Percentiles rank a stretch among this genome's conserved stretches.
phyloP scores from a whole-genome alignment of 495 filamentous ascomycete genomes.

The Penicillium steckii region DNA sequence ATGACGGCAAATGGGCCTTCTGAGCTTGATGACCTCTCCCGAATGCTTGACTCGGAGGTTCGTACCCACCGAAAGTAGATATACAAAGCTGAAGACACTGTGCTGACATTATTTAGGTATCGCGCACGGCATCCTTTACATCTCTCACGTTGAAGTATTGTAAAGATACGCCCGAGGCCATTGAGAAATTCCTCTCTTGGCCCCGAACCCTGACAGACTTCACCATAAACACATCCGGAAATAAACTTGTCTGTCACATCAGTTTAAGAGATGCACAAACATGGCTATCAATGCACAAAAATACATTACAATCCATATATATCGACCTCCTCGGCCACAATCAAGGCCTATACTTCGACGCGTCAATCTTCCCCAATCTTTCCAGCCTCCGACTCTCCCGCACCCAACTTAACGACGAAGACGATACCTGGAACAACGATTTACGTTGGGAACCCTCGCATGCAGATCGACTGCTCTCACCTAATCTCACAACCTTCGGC shows the following conservation, averaged over 20 bases:
- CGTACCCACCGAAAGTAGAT: neutral
- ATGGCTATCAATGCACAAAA: constrained; percentile 8
- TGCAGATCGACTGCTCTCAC: constrained; percentile 1
- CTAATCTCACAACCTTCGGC: constrained; percentile 3
- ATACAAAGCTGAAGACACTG: neutral
- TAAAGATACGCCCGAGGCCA: constrained; percentile 8
- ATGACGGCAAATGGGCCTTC: constrained; percentile 1
- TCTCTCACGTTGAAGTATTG: neutral
- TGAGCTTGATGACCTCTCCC: neutral
- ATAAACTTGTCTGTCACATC: neutral
- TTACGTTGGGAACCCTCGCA: constrained; percentile 5
- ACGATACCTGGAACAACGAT: neutral
- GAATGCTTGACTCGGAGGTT: constrained; percentile 3
- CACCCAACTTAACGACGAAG: constrained; percentile 5
- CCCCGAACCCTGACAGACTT: constrained; percentile 5
- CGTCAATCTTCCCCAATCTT: constrained; percentile 1
- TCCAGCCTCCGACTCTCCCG: constrained; percentile 6
- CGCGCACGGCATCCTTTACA: constrained; percentile 6
- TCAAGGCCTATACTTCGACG: constrained; percentile 3
- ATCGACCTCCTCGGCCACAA: constrained; percentile 4
- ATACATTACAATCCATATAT: constrained; percentile 3
- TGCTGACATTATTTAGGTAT: constrained; percentile 1
- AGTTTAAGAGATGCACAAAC: constrained; percentile 1
- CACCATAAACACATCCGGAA: constrained; percentile 9
- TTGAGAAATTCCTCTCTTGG: constrained; percentile 6